Conservation (phyloP, 1,139 yeast species). For the Kodamaea arcana region DNA sequence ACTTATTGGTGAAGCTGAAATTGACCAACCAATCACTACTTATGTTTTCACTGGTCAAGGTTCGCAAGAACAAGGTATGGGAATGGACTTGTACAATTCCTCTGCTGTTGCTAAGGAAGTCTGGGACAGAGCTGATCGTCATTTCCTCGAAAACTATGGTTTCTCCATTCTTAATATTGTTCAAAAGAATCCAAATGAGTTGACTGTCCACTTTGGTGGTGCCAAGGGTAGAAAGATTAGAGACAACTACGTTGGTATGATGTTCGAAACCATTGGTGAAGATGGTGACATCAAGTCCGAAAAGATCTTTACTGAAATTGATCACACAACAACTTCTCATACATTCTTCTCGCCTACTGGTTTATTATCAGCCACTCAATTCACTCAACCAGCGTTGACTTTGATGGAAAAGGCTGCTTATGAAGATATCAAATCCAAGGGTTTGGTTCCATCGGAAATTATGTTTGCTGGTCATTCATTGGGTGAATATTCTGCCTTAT, state of each 20-base stretch:
- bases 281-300: conserved; percentile 84
- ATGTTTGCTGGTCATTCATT: conserved; percentile 98
- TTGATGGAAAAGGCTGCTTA: conserved; percentile 99
- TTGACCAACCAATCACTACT: conserved; percentile 95
- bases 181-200: conserved; percentile 90
- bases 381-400: conserved; percentile 98
- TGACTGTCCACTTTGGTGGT: conserved; percentile 96
- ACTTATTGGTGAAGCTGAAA: conserved; percentile 92
- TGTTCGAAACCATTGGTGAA: conserved; percentile 89
- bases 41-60: conserved; percentile 99
- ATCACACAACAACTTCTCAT: conserved; percentile 72
- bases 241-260: conserved; percentile 93
- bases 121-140: conserved; percentile 97
- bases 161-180: conserved; percentile 96
- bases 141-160: conserved; percentile 90
- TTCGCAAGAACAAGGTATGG: conserved; percentile 99
- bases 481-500: conserved; percentile 97
- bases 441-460: conserved; percentile 88
- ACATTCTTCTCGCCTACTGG: conserved; percentile 94
- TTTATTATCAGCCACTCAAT: conserved; percentile 94
- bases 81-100: conserved; percentile 94
- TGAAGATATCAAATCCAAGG: conserved; percentile 95
- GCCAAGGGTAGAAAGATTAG: conserved; percentile 93
- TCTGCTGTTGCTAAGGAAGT: conserved; percentile 91
- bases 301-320: conserved; percentile 91